Conservation (phyloP, 305 asterid genomes). For the Solanum hybrid region DNA sequence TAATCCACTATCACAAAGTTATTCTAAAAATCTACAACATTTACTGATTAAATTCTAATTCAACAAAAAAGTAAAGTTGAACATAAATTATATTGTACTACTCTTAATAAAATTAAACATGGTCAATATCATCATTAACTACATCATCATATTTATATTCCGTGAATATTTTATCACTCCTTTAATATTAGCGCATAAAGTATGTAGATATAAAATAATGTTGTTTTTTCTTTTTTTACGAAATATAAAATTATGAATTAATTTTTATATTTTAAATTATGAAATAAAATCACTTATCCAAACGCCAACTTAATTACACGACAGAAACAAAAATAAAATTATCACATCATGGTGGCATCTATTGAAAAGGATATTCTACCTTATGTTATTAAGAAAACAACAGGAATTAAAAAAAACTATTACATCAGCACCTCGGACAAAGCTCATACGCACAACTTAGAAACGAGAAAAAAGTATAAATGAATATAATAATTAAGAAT, state of each 20-base stretch:
- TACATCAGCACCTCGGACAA: background rate
- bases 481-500: background rate
- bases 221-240: too few species aligned
- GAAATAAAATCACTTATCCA: background rate
- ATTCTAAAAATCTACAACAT: background rate
- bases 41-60: background rate
- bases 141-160: background rate
- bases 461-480: background rate
- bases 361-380: background rate
- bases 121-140: background rate
- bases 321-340: background rate
- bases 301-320: background rate
- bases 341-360: background rate
- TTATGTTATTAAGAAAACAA: background rate
- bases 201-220: background rate
- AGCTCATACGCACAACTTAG: background rate
- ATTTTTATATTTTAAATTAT: background rate
- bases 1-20: background rate
- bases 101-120: background rate
- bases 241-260: background rate
- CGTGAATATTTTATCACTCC: background rate
- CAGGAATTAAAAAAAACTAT: background rate
- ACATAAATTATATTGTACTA: too few species aligned
- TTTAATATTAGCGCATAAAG: background rate
- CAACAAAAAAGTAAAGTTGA: background rate